A percentile compares a stretch with the other conserved stretches of the same genome.
Conservation (phyloP, 306 rosid species). For the Prunus mira region DNA sequence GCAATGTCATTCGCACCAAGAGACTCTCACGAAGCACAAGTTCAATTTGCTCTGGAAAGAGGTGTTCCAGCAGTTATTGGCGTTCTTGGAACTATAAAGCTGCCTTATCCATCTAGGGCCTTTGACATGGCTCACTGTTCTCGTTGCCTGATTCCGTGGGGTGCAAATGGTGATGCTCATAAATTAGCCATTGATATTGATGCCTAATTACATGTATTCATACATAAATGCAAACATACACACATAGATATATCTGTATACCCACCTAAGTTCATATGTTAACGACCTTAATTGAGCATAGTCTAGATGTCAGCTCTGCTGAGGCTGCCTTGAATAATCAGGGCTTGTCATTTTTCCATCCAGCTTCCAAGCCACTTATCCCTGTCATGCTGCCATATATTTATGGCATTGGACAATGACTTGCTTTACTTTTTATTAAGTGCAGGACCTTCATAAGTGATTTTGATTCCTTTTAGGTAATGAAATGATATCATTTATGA, state of each 20-base stretch:
- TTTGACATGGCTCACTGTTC: slow-evolving; percentile 95
- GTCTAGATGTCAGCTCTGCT: background rate
- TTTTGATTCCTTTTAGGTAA: background rate
- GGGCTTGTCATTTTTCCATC: background rate
- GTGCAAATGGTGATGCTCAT: slow-evolving; percentile 56
- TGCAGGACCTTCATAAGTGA: too few relatives aligned
- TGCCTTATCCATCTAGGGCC: slow-evolving; percentile 73
- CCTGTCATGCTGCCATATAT: background rate
- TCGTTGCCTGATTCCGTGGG: slow-evolving; percentile 83
- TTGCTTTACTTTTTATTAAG: background rate
- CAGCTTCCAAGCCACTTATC: too few relatives aligned
- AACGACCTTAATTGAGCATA: background rate
- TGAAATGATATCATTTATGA: background rate
- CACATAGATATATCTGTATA: background rate
- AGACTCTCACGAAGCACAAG: slow-evolving; percentile 91
- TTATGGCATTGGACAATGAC: background rate
- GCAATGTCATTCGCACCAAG: slow-evolving; percentile 81
- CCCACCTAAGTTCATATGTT: slow-evolving; percentile 6
- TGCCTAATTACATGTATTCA: background rate
- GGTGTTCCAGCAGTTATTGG: slow-evolving; percentile 87
- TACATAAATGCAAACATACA: background rate
- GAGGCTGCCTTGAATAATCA: background rate
- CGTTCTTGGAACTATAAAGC: slow-evolving; percentile 77
- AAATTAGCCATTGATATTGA: background rate
- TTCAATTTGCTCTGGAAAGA: slow-evolving; percentile 90